phyloP scores from a whole-genome alignment of 164 flowering plant species.

The Sextonia rubra region DNA sequence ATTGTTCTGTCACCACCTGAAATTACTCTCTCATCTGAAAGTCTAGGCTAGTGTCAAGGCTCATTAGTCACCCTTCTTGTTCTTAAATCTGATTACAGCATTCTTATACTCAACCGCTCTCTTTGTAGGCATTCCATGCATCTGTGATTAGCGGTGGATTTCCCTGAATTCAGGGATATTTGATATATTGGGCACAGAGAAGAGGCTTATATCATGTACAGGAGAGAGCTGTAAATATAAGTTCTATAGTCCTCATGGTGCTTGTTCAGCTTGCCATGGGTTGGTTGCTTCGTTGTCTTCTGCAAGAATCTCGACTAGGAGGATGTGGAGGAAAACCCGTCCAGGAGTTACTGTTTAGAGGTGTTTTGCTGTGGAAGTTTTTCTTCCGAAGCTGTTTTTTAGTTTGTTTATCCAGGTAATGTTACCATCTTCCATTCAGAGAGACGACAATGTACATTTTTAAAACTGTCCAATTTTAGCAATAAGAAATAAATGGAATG shows the following conservation, averaged over 20 bases:
- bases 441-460: not conserved
- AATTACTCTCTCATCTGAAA: not conserved
- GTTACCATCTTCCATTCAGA: not conserved
- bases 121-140: not conserved
- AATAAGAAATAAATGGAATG: not conserved
- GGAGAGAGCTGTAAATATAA: not conserved
- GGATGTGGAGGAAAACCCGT: not conserved
- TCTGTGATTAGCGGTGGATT: too few species aligned
- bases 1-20: not conserved
- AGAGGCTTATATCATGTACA: not conserved
- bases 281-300: not conserved
- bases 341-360: not conserved
- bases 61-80: not conserved
- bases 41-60: not conserved
- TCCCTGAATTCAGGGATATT: constrained; percentile 2
- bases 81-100: not conserved
- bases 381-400: not conserved
- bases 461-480: not conserved
- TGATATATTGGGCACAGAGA: not conserved
- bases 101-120: not conserved
- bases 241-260: not conserved
- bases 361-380: not conserved
- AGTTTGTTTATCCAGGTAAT: not conserved
- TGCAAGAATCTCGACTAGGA: not conserved
- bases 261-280: not conserved